phyloP scores from a whole-genome alignment of 352 stramenopile species.

The Phytophthora kernoviae region DNA sequence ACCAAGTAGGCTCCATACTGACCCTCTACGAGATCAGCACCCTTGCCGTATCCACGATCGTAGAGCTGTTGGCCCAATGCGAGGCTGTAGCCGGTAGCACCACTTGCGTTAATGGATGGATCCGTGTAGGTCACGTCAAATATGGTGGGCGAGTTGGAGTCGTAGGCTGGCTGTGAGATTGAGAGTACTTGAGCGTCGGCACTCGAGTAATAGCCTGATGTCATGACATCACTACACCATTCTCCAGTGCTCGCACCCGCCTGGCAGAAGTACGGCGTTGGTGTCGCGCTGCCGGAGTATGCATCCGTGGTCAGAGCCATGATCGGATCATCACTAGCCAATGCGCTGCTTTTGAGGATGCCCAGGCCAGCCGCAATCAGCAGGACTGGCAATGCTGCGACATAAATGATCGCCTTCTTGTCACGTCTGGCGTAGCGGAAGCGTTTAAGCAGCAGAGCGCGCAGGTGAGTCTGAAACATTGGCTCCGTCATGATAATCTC shows the following conservation, averaged over 20 bases:
- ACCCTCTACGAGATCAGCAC: constrained; percentile 7
- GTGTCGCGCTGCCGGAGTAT: constrained; percentile 29
- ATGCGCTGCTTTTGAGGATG: constrained; percentile 35
- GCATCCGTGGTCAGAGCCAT: constrained; percentile 31
- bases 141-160: constrained; percentile 43
- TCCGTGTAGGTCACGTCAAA: constrained; percentile 53
- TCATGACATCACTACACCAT: constrained; percentile 44
- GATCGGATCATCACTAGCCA: constrained; percentile 39
- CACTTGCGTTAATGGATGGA: constrained; percentile 38
- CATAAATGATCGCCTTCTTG: constrained; percentile 50
- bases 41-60: constrained; percentile 45
- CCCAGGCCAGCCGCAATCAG: constrained; percentile 53
- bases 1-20: constrained; percentile 52
- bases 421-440: constrained; percentile 53
- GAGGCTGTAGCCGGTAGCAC: constrained; percentile 43
- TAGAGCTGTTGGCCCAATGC: constrained; percentile 46
- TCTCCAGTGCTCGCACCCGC: constrained; percentile 16
- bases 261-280: constrained; percentile 45
- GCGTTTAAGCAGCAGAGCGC: constrained; percentile 55
- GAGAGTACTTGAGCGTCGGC: constrained; percentile 18
- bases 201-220: constrained; percentile 25
- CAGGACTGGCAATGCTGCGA: constrained; percentile 47
- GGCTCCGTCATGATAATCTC: constrained; percentile 18
- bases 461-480: constrained; percentile 38
- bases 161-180: constrained; percentile 21